These are phyloP conservation scores for Olyra latifolia DNA, from an alignment of 176 grass and related monocot genomes.

Conservation along the genomic window DNA sequence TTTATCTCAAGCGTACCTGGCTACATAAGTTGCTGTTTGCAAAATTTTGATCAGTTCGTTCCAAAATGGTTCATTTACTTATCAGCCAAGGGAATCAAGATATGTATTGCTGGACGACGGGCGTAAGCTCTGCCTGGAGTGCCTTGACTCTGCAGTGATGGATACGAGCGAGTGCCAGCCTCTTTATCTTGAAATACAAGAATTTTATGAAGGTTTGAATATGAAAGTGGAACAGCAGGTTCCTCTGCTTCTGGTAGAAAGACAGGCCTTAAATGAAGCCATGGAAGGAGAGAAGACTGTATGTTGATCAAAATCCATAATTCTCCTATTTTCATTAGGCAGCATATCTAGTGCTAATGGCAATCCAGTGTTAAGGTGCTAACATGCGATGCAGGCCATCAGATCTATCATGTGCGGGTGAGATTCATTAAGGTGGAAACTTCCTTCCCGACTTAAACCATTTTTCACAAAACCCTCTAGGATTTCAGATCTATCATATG, in stretches of 20 bases:
- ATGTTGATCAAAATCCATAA: constrained; percentile 27
- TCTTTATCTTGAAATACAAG: constrained; percentile 81
- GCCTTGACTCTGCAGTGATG: constrained; percentile 89
- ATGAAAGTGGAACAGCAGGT: constrained; percentile 97
- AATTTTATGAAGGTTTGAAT: constrained; percentile 94
- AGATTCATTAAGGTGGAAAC: too few species aligned
- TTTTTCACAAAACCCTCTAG: too few species aligned
- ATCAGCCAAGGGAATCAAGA: constrained; percentile 82
- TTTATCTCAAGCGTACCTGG: constrained; percentile 5
- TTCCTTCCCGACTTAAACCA: too few species aligned
- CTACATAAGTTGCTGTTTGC: constrained; percentile 1
- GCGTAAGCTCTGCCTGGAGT: constrained; percentile 88
- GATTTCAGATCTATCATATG: too few species aligned
- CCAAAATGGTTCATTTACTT: constrained; percentile 40
- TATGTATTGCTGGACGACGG: constrained; percentile 86
- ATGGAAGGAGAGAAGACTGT: constrained; percentile 97
- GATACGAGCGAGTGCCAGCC: constrained; percentile 88
- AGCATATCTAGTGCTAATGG: too few species aligned
- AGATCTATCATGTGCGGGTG: too few species aligned
- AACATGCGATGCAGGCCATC: too few species aligned
- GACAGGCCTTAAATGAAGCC: constrained; percentile 95
- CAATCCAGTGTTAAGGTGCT: too few species aligned
- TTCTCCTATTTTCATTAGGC: background rate
- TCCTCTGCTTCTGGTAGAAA: constrained; percentile 92
- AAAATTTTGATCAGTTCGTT: constrained; percentile 26